These are phyloP conservation scores for Papiliotrema laurentii DNA, from an alignment of 1,284 basidiomycete species.

Conservation along the genomic window DNA sequence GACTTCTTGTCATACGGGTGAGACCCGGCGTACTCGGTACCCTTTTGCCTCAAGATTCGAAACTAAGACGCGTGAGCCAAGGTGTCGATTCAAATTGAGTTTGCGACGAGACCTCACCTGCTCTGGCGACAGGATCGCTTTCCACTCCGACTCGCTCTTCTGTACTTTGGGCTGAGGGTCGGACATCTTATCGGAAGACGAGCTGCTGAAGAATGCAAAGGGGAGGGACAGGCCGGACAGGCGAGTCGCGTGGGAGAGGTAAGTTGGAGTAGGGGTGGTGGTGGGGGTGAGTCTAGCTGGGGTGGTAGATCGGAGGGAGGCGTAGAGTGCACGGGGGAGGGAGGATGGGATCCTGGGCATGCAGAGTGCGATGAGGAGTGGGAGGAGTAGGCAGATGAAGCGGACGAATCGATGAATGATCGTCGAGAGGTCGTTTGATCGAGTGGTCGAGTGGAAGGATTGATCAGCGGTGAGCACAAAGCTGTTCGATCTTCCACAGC, in stretches of 20 bases:
- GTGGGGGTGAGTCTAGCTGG: background rate
- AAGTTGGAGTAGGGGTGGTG: slow-evolving; percentile 4
- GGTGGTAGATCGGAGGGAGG: background rate
- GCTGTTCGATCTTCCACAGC: too few species aligned
- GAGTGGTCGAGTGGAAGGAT: too few species aligned
- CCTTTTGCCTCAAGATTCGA: slow-evolving; percentile 76
- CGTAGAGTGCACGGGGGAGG: background rate
- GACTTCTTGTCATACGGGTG: slow-evolving; percentile 67
- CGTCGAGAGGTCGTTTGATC: too few species aligned
- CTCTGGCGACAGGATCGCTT: slow-evolving; percentile 70
- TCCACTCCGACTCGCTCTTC: slow-evolving; percentile 82
- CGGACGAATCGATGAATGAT: slow-evolving; percentile 1
- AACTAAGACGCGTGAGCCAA: slow-evolving; percentile 57
- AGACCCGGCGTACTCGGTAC: slow-evolving; percentile 73
- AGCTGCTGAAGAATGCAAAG: slow-evolving; percentile 21
- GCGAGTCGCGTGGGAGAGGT: slow-evolving; percentile 3
- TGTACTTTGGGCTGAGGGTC: slow-evolving; percentile 29
- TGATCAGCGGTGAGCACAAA: too few species aligned
- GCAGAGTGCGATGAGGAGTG: slow-evolving; percentile 2
- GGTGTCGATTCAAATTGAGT: too few species aligned
- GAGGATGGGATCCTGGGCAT: background rate
- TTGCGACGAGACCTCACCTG: slow-evolving; percentile 58
- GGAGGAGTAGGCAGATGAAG: slow-evolving; percentile 5
- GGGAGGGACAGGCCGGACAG: slow-evolving; percentile 22
- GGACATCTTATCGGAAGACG: slow-evolving; percentile 11